Evolutionary conservation across 2,329 filamentous ascomycete genomes (phyloP), one percentile per base, ranked within the genome.

Genomic region (Penicillium oxalicum): DNA sequence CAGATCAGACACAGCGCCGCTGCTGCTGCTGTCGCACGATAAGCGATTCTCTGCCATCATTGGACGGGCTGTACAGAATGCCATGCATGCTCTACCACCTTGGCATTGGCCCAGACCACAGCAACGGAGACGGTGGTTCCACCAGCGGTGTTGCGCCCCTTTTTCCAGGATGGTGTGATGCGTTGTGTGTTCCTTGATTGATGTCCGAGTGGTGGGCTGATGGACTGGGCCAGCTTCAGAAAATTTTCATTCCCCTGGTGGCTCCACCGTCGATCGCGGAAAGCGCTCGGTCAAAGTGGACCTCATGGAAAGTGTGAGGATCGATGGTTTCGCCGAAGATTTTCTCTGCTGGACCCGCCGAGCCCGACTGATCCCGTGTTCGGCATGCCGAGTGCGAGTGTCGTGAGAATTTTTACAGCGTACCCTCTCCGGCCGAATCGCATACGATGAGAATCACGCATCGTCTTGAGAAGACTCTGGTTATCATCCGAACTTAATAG

Each of bases 261-360:
- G 24, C 47, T 48, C 55, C 52, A 56, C 52, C 48, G 55, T 36
- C 47, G 52, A 57, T 59, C 54, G 40, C 49, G 50, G 52, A 52
- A 58, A 49, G 49, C 43, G 45, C 45, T 41, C 56, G 49, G 45
- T 24, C 13, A 25, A 29, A 47, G 54, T 54, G 54, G 54, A 47
- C 38, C 49, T 12, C 5, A 39, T 37, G 47, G 52, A 50, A 52
- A 50, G 34, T 48, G 42, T 47, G 48, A 47, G 18, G 25, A 32
- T 8, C 29, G 11, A 38, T 48, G 52, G 45, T 52, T 52, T 48
- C 51, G 52, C 45, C 48, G 34, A 55, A 43, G 46, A 47, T 47
- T 48, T 35, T 43, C 25, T 27, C 18, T 26, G 40, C 18, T 42
- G 29, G 39, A 11, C 28, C 40, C 40, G 33, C 40, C 25, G 29